Conservation (phyloP, 2,329 filamentous ascomycete genomes). For the Stromatinia cepivora region DNA sequence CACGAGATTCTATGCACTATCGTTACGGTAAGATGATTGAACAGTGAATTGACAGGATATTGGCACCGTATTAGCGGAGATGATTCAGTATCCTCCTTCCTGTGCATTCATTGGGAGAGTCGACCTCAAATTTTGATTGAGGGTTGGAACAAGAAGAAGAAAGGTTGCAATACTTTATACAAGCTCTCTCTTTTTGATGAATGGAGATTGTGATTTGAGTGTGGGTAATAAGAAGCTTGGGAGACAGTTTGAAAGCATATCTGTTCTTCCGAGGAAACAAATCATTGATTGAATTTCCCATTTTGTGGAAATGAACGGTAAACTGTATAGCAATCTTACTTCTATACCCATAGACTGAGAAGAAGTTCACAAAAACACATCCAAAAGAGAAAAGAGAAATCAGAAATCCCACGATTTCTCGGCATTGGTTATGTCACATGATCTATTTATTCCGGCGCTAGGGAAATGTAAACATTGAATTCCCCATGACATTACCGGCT, state of each 20-base stretch:
- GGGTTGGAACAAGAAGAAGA: neutral
- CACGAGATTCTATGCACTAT: neutral
- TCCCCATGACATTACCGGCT: constrained; percentile 23
- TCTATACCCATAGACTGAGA: neutral
- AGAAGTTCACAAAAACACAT: neutral
- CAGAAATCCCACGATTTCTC: neutral
- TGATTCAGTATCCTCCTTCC: neutral
- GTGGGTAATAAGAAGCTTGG: neutral
- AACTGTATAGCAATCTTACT: neutral
- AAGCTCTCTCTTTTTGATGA: neutral
- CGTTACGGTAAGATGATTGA: neutral
- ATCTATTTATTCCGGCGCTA: constrained; percentile 3
- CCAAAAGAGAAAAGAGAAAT: too few relatives aligned
- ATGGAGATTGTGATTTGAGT: too few relatives aligned
- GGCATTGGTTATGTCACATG: constrained; percentile 22
- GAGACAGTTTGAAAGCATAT: neutral
- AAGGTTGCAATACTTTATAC: neutral
- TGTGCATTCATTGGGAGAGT: neutral
- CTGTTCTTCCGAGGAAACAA: neutral
- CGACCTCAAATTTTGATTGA: neutral
- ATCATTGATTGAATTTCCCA: neutral
- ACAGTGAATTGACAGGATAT: neutral
- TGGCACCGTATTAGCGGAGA: neutral
- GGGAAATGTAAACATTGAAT: constrained; percentile 22
- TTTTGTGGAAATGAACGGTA: neutral